Conservation (phyloP, 2,329 filamentous ascomycete genomes). For the Pseudogymnoascus sp. region DNA sequence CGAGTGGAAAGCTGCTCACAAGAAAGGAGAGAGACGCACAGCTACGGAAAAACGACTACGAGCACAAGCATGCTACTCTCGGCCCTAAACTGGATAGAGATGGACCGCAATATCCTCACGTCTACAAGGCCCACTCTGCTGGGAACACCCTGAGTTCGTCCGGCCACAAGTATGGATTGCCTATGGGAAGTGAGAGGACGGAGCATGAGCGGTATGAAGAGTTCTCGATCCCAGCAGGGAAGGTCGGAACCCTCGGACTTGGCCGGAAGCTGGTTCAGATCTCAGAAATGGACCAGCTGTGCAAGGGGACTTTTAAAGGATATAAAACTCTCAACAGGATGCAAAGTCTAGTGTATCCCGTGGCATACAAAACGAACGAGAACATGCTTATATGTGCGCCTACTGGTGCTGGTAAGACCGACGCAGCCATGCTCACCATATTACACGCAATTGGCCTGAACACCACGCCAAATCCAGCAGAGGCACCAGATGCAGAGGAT, state of each 20-base stretch:
- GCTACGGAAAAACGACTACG: conserved; percentile 65
- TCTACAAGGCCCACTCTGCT: conserved; percentile 76
- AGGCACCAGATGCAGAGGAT: conserved; percentile 64
- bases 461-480: conserved; percentile 68
- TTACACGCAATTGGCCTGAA: conserved; percentile 87
- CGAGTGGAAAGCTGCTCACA: conserved; percentile 55
- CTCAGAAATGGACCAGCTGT: conserved; percentile 78
- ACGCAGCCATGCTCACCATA: conserved; percentile 94
- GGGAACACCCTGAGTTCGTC: conserved; percentile 77
- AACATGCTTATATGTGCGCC: conserved; percentile 99
- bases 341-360: conserved; percentile 93
- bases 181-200: conserved; percentile 62
- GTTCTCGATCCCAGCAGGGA: conserved; percentile 74
- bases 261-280: conserved; percentile 74
- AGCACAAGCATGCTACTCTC: conserved; percentile 73
- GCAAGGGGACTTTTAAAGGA: conserved; percentile 82
- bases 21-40: conserved; percentile 72
- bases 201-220: conserved; percentile 76
- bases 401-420: conserved; percentile 95
- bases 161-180: conserved; percentile 77
- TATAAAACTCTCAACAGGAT: conserved; percentile 94
- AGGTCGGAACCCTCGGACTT: conserved; percentile 64
- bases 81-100: conserved; percentile 62
- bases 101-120: conserved; percentile 80
- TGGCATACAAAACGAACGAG: conserved; percentile 91